Evolutionary conservation across 176 grass and related monocot genomes (phyloP).

Genomic region (Typha latifolia): DNA sequence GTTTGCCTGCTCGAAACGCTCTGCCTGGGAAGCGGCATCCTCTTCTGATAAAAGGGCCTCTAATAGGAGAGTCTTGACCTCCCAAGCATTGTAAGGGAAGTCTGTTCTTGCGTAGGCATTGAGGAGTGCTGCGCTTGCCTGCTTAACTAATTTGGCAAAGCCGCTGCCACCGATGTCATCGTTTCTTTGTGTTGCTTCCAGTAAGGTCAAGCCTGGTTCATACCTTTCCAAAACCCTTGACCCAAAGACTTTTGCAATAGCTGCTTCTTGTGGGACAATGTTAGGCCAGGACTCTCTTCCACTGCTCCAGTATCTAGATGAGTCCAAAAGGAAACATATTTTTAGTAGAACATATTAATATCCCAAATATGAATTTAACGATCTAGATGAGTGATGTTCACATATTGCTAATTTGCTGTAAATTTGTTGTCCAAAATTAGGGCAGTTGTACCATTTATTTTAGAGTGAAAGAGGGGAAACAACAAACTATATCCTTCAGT

Average conservation of each 20-base stretch:
- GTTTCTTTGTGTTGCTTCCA: slow-evolving; percentile 74
- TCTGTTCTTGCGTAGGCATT: slow-evolving; percentile 61
- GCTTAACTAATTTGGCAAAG: slow-evolving; percentile 73
- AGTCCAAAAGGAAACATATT: neutral
- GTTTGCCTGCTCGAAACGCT: slow-evolving; percentile 78
- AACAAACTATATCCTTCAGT: no score
- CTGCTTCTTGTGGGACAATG: slow-evolving; percentile 62
- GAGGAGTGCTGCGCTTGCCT: slow-evolving; percentile 70
- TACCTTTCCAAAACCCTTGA: slow-evolving; percentile 73
- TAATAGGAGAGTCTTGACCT: slow-evolving; percentile 74
- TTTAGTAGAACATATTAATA: neutral
- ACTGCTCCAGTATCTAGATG: slow-evolving; percentile 77
- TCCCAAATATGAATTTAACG: neutral
- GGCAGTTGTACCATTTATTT: no score
- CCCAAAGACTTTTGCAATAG: slow-evolving; percentile 74
- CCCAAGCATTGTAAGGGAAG: slow-evolving; percentile 79
- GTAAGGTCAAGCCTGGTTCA: slow-evolving; percentile 58
- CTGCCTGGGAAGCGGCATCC: slow-evolving; percentile 52
- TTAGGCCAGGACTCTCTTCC: slow-evolving; percentile 82
- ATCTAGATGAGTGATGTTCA: no score
- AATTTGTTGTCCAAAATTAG: no score
- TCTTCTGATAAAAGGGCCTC: slow-evolving; percentile 74
- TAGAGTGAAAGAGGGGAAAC: no score
- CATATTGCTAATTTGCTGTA: no score
- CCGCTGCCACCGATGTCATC: slow-evolving; percentile 48